Evolutionary conservation across 768 basidiomycete genomes (phyloP).

Genomic region (Exidia glandulosa): DNA sequence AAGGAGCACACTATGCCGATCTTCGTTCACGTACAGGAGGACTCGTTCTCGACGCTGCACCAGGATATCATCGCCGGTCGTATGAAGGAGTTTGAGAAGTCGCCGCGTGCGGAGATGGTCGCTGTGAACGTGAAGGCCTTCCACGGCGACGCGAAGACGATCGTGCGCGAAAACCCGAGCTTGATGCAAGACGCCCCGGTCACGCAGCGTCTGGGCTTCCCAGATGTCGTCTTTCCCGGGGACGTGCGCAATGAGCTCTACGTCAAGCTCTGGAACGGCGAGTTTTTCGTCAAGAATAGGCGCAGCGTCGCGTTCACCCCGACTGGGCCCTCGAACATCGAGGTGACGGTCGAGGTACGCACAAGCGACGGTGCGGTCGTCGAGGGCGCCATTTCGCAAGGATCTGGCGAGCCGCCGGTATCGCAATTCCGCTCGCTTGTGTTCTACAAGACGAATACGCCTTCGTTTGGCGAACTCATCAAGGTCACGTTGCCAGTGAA

Average conservation of each 20-base stretch:
- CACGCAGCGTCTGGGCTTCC: constrained; percentile 83
- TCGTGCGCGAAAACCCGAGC: constrained; percentile 76
- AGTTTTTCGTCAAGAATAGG: constrained; percentile 52
- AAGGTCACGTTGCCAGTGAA: constrained; percentile 69
- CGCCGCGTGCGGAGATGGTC: constrained; percentile 72
- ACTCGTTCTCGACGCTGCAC: constrained; percentile 84
- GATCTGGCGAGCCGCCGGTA: constrained; percentile 73
- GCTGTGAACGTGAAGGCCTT: constrained; percentile 80
- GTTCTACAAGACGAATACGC: constrained; percentile 76
- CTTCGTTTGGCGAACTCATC: constrained; percentile 88
- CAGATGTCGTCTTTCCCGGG: constrained; percentile 91
- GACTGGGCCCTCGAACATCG: constrained; percentile 50
- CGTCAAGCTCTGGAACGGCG: constrained; percentile 91
- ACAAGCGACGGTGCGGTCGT: constrained; percentile 57
- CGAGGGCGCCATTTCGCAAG: constrained; percentile 66
- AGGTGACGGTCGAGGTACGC: constrained; percentile 84
- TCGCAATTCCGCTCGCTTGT: constrained; percentile 85
- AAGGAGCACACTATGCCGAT: constrained; percentile 84
- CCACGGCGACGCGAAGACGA: constrained; percentile 64
- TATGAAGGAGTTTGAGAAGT: constrained; percentile 71
- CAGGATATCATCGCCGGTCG: constrained; percentile 85
- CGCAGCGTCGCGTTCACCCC: constrained; percentile 28
- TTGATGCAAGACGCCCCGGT: constrained; percentile 71
- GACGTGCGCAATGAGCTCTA: constrained; percentile 91
- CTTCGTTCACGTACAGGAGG: constrained; percentile 71